Evolutionary conservation across 192 early-diverging fungal species (phyloP), one percentile per base, ranked within the genome.

Genomic region (Backusella macrospora): DNA sequence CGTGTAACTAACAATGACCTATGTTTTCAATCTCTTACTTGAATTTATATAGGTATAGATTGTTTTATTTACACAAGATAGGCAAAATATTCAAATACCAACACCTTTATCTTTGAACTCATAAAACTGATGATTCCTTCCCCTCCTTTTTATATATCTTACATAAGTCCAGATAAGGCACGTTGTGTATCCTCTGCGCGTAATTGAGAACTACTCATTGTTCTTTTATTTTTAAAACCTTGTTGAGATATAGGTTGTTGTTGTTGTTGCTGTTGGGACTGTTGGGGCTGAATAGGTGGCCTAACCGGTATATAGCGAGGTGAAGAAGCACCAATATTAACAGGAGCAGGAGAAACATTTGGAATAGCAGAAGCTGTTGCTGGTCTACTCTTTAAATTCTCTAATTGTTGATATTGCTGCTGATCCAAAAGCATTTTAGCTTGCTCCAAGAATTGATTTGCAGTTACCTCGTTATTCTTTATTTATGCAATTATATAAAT

Each of bases 341-440:
- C 47, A 18, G 47, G 47, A 49, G 47, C n/a, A 2, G 29, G 29
- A 34, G 47, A 52, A 18, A 18, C 26, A 15, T 38, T 26, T 63
- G 23, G 23, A 1, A 15, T 6, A 13, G 29, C 13, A 23, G 15
- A 14, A 34, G 34, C 10, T 67, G 74, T 21, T 42, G 29, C 63
- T 7, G 79, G 76, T 72, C 76, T 74, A 44, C 74, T 81, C 68
- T 82, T 82, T 39, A 85, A 73, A 39, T 76, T 64, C 71, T 85
- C 77, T 44, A 85, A 52, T 65, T 81, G 80, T 40, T 82, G 77
- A 48, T 81, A 85, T 52, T 85, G 84, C 44, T 80, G 79, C 38
- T 75, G 79, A 39, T 73, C 79, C 49, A 85, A 72, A 16, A 85
- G 63, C 15, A 38, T 65, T 47, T 73, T 64, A 44, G 84, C 81